These are phyloP conservation scores for Coniosporium tulheliwenetii DNA, from an alignment of 2,329 filamentous ascomycete genomes.

Conservation along the genomic window DNA sequence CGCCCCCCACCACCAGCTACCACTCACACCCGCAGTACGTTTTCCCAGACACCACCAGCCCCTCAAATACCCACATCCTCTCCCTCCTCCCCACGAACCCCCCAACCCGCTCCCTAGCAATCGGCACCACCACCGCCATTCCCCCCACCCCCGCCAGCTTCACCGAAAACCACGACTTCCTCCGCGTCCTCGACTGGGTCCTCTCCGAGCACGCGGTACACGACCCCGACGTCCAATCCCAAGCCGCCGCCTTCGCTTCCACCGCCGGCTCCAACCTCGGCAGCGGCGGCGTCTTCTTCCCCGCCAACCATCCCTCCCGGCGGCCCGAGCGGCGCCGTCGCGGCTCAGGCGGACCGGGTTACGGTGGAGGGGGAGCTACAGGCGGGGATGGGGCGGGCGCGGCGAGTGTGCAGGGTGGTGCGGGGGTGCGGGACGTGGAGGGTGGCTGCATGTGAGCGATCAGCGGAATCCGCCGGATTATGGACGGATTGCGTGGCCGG, in stretches of 20 bases:
- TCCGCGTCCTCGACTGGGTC: slow-evolving; percentile 39
- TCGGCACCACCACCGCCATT: slow-evolving; percentile 37
- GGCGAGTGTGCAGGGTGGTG: slow-evolving; percentile 42
- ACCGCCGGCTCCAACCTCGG: slow-evolving; percentile 39
- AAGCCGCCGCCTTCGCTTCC: slow-evolving; percentile 44
- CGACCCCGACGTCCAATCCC: slow-evolving; percentile 40
- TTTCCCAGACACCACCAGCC: slow-evolving; percentile 25
- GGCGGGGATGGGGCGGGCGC: slow-evolving; percentile 36
- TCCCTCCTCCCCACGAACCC: slow-evolving; percentile 41
- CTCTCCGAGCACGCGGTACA: slow-evolving; percentile 35
- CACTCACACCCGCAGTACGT: slow-evolving; percentile 25
- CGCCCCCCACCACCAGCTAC: not conserved
- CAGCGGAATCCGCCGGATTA: slow-evolving; percentile 44
- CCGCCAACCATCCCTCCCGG: slow-evolving; percentile 13
- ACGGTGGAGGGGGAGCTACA: slow-evolving; percentile 22
- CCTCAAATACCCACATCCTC: slow-evolving; percentile 28
- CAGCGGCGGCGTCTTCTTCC: slow-evolving; percentile 33
- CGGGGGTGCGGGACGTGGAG: slow-evolving; percentile 42
- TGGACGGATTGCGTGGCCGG: slow-evolving; percentile 48
- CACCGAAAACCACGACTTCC: slow-evolving; percentile 39
- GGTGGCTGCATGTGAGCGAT: slow-evolving; percentile 49
- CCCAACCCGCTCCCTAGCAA: slow-evolving; percentile 34
- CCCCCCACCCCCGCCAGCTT: slow-evolving; percentile 42
- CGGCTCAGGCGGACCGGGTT: slow-evolving; percentile 2
- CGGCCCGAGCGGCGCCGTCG: slow-evolving; percentile 7